Conservation (phyloP, 108 stramenopile genomes). For the Cyclotella kingstonii region DNA sequence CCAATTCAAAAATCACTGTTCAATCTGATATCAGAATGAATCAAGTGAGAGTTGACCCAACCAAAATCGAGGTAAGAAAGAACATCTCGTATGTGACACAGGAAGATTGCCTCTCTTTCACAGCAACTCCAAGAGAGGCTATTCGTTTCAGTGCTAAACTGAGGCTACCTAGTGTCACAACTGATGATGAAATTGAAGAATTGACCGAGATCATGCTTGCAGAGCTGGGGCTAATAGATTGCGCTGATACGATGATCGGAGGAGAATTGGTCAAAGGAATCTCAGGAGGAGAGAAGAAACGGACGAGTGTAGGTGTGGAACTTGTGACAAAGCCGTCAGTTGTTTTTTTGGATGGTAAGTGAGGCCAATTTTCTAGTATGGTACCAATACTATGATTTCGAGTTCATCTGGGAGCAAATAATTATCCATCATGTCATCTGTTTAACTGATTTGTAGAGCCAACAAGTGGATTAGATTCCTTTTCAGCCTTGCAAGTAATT, state of each 20-base stretch:
- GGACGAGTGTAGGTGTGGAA: constrained; percentile 74
- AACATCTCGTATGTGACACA: constrained; percentile 87
- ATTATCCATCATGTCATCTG: background rate
- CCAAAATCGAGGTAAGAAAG: constrained; percentile 59
- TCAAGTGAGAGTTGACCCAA: constrained; percentile 63
- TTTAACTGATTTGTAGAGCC: constrained; percentile 26
- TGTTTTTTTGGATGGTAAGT: constrained; percentile 68
- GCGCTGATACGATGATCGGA: constrained; percentile 72
- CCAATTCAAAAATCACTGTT: constrained; percentile 37
- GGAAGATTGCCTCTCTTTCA: constrained; percentile 77
- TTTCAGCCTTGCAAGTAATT: constrained; percentile 70
- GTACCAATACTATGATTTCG: too few species aligned
- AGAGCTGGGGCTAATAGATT: constrained; percentile 67
- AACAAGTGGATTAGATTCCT: constrained; percentile 72
- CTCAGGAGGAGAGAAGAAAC: constrained; percentile 78
- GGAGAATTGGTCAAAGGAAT: constrained; percentile 69
- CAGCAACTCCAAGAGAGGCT: constrained; percentile 84
- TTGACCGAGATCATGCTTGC: constrained; percentile 71
- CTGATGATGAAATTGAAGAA: constrained; percentile 54
- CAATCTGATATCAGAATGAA: constrained; percentile 65
- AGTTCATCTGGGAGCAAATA: background rate
- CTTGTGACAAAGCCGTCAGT: constrained; percentile 70
- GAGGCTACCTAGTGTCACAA: constrained; percentile 58
- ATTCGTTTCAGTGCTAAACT: constrained; percentile 81
- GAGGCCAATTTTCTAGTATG: background rate